These are phyloP conservation scores for Sphagnum contortum DNA, from an alignment of 225 moss, liverwort and hornwort genomes.

Conservation along the genomic window DNA sequence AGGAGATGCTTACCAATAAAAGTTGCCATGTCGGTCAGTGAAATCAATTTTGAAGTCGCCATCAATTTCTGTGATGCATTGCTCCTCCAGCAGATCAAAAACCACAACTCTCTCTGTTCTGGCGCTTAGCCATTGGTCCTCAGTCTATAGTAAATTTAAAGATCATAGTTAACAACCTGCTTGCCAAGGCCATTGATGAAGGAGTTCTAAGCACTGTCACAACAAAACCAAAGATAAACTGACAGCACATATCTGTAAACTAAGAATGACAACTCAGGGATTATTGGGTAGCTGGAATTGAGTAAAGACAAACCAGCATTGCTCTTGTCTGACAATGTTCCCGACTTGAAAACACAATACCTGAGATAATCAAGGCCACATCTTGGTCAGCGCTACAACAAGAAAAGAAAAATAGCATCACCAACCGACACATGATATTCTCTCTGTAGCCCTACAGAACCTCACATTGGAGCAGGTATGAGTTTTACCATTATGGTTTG, in stretches of 20 bases:
- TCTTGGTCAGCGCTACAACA: neutral
- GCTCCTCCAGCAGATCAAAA: constrained; percentile 46
- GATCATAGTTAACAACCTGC: neutral
- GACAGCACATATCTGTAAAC: too few relatives aligned
- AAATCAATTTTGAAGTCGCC: constrained; percentile 58
- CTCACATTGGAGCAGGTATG: neutral
- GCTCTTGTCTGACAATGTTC: constrained; percentile 52
- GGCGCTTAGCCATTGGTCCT: constrained; percentile 53
- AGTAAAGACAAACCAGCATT: constrained; percentile 27
- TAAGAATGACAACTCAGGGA: too few relatives aligned
- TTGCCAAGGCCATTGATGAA: neutral
- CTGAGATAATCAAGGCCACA: constrained; percentile 10
- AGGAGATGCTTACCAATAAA: constrained; percentile 29
- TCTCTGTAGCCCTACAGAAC: too few relatives aligned
- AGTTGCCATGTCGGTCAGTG: constrained; percentile 56
- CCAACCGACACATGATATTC: too few relatives aligned
- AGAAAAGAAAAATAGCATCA: too few relatives aligned
- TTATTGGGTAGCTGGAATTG: too few relatives aligned
- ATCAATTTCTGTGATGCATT: constrained; percentile 32
- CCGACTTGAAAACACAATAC: constrained; percentile 48
- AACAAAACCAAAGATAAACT: too few relatives aligned
- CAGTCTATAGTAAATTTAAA: constrained; percentile 14
- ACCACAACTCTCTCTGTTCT: constrained; percentile 49
- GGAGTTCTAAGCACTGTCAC: too few relatives aligned
- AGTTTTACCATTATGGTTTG: constrained; percentile 76